These are phyloP conservation scores for Candida coleopterorum DNA, from an alignment of 805 yeast genomes.

Conservation along the genomic window DNA sequence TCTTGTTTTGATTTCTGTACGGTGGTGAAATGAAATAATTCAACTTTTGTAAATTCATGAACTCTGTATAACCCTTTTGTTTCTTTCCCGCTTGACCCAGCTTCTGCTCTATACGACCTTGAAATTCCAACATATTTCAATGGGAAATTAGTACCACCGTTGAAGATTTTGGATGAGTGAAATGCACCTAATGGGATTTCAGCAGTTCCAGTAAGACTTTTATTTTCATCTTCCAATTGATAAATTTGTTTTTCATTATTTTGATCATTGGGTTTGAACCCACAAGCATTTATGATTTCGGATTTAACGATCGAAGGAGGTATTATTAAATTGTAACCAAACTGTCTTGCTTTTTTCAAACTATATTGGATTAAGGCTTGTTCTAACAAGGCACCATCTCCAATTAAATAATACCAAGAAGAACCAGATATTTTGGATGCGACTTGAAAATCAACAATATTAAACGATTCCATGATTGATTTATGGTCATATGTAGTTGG, in stretches of 20 bases:
- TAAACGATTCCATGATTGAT: conserved; percentile 60
- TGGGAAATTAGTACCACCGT: conserved; percentile 41
- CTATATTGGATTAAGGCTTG: conserved; percentile 86
- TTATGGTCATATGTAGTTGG: conserved; percentile 51
- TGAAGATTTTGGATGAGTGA: conserved; percentile 49
- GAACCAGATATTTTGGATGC: conserved; percentile 76
- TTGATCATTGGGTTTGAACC: conserved; percentile 88
- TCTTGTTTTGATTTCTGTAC: conserved; percentile 43
- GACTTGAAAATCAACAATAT: conserved; percentile 60
- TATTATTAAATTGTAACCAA: conserved; percentile 64
- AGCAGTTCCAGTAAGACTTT: conserved; percentile 86
- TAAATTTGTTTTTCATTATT: conserved; percentile 85
- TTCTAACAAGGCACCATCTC: conserved; percentile 84
- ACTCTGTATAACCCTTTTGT: conserved; percentile 91
- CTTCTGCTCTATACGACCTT: conserved; percentile 90
- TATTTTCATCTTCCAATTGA: conserved; percentile 46
- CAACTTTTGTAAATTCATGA: conserved; percentile 95
- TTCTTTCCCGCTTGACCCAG: conserved; percentile 93
- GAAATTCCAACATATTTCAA: conserved; percentile 71
- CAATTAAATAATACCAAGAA: conserved; percentile 83
- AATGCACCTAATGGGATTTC: conserved; percentile 90
- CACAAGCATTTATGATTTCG: conserved; percentile 82
- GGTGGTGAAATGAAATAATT: conserved; percentile 71
- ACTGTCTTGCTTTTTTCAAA: conserved; percentile 54
- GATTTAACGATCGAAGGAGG: conserved; percentile 86